phyloP scores from a whole-genome alignment of 2,329 filamentous ascomycete species.

The Beauveria medogensis region DNA sequence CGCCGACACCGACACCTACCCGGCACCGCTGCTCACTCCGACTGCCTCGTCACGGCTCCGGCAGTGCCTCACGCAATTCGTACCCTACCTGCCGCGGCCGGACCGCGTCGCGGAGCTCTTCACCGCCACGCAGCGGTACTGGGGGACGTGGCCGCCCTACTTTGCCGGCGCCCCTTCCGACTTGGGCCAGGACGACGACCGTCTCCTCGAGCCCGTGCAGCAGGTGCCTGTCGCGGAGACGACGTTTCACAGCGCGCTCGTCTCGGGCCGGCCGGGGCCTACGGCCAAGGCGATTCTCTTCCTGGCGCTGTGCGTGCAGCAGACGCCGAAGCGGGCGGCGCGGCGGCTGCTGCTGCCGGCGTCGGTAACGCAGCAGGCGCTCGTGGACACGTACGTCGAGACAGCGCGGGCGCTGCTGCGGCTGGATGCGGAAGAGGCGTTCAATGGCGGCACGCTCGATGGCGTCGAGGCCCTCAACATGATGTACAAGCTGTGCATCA shows the following conservation, averaged over 20 bases:
- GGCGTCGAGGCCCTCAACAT: conserved; percentile 45
- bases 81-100: conserved; percentile 6
- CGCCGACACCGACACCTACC: not conserved
- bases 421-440: conserved; percentile 33
- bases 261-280: conserved; percentile 27
- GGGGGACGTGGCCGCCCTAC: conserved; percentile 19
- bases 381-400: conserved; percentile 37
- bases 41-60: conserved; percentile 1
- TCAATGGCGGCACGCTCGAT: conserved; percentile 40
- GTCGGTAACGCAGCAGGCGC: conserved; percentile 29
- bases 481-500: conserved; percentile 43
- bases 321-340: conserved; percentile 28
- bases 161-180: not conserved
- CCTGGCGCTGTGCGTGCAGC: conserved; percentile 32
- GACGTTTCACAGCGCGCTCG: conserved; percentile 28
- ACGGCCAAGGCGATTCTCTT: conserved; percentile 32
- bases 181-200: not conserved
- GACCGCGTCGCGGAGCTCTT: conserved; percentile 16
- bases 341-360: conserved; percentile 21
- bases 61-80: conserved; percentile 12
- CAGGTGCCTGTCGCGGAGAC: conserved; percentile 16
- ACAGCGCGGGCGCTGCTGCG: conserved; percentile 35
- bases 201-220: conserved; percentile 11
- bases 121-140: conserved; percentile 16
- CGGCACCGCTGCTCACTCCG: not conserved